Evolutionary conservation across 495 filamentous ascomycete species (phyloP), one percentile per base, ranked within the genome.

Genomic region (Annulohypoxylon bovei): DNA sequence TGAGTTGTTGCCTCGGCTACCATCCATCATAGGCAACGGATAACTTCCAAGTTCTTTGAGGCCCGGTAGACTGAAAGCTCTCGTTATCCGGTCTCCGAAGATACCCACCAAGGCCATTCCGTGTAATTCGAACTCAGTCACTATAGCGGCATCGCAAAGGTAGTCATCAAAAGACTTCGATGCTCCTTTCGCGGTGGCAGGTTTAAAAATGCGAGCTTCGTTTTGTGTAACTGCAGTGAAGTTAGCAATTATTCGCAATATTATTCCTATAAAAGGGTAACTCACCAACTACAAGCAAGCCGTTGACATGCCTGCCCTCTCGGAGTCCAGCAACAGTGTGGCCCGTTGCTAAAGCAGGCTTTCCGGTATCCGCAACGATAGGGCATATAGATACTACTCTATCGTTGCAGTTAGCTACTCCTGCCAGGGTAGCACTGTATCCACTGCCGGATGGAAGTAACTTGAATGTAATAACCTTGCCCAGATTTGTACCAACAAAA

Each of bases 401-500:
- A 62, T 93, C 92, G 46, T 91, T 88, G n/a, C 93, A 73, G 14
- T 85, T 72, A 14, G 84, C 81, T 22, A 87, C 81, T 7, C 95
- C 94, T 6, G 83, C 91, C 68, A 91, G 86, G 30, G 89, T 83
- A 28, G 89, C 94, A n/a, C 85, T 83, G 77, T 96, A 98, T 4
- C 92, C 89, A 70, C 85, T 83, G 1, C 83, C 78, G 6, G 88
- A 82, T 2, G 95, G 95, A 6, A 98, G 81, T 16, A 99, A 82
- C 80, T 95, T 97, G 81, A 98, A 94, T 0, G 95, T 98, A 18
- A 88, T 88, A 28, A 98, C 80, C 62, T 90, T 90, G 20, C 95
- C 95, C 35, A 88, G 72, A 71, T 90, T 94, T 0, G 95, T 98
- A 8, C 96, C 95, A 3, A 95, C 91, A 73, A 98, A 97, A 70